These are phyloP conservation scores for Aspergillus diversus DNA, from an alignment of 495 filamentous ascomycete species.

Conservation along the genomic window DNA sequence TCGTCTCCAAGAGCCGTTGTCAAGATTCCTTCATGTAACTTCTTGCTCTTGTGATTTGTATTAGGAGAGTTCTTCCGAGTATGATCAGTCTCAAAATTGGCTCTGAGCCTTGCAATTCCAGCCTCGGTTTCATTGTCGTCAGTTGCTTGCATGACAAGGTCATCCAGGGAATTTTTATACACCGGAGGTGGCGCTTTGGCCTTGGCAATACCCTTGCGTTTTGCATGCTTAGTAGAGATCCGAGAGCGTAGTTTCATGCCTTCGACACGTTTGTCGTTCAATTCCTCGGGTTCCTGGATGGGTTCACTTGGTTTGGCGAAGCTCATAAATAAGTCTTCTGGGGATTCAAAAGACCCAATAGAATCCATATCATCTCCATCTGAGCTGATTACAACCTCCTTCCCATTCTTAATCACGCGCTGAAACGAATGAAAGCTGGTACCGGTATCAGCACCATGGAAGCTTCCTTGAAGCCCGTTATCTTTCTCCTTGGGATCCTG, in stretches of 20 bases:
- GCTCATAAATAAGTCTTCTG: constrained; percentile 41
- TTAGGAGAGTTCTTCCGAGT: neutral
- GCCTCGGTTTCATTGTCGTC: constrained; percentile 61
- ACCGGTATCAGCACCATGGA: constrained; percentile 24
- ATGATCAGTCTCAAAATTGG: constrained; percentile 35
- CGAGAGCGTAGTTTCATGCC: constrained; percentile 22
- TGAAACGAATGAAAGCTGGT: constrained; percentile 38
- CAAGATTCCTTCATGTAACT: constrained; percentile 49
- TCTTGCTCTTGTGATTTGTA: constrained; percentile 18
- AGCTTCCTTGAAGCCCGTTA: constrained; percentile 22
- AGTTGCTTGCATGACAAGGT: constrained; percentile 61
- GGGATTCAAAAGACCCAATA: constrained; percentile 52
- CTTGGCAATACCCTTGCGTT: constrained; percentile 2
- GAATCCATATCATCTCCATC: constrained; percentile 71
- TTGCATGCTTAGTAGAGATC: constrained; percentile 2
- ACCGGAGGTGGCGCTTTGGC: constrained; percentile 42
- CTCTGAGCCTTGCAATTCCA: constrained; percentile 56
- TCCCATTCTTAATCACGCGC: constrained; percentile 51
- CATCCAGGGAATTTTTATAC: constrained; percentile 70
- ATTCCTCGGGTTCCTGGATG: constrained; percentile 20
- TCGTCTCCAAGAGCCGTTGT: constrained; percentile 49
- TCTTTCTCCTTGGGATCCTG: constrained; percentile 11
- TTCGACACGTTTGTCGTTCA: constrained; percentile 15
- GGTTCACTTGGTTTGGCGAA: constrained; percentile 15
- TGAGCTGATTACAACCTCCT: constrained; percentile 64